Evolutionary conservation across 768 basidiomycete genomes (phyloP).

Genomic region (Saitozyma sp.): DNA sequence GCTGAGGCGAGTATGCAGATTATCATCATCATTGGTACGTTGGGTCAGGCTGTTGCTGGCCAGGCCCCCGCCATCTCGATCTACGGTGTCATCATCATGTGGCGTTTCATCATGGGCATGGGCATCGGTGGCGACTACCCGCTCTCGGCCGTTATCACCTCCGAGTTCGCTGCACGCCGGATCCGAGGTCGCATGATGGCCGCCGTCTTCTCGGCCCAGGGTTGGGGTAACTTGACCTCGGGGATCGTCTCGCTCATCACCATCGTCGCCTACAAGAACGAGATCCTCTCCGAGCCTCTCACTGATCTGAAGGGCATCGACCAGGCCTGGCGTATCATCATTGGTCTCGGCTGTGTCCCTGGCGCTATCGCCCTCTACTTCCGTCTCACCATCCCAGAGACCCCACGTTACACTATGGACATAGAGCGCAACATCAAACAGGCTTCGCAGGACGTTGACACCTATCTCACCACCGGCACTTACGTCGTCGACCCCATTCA

Average conservation of each 20-base stretch:
- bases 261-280: constrained; percentile 67
- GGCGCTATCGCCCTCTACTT: constrained; percentile 80
- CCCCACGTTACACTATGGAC: constrained; percentile 88
- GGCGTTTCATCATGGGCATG: constrained; percentile 77
- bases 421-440: constrained; percentile 78
- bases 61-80: constrained; percentile 67
- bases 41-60: constrained; percentile 64
- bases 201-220: constrained; percentile 80
- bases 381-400: constrained; percentile 89
- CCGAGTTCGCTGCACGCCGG: constrained; percentile 75
- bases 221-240: constrained; percentile 80
- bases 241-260: constrained; percentile 67
- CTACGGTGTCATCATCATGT: constrained; percentile 73
- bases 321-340: constrained; percentile 79
- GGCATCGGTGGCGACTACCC: constrained; percentile 92
- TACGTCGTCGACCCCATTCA: constrained; percentile 60
- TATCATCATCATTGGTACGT: constrained; percentile 53
- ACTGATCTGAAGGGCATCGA: constrained; percentile 61
- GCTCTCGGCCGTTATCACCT: constrained; percentile 78
- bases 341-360: constrained; percentile 82
- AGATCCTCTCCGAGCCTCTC: constrained; percentile 59
- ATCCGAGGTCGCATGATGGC: constrained; percentile 84
- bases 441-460: constrained; percentile 70
- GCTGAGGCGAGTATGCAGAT: constrained; percentile 25
- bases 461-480: constrained; percentile 61